phyloP scores from a whole-genome alignment of 352 stramenopile genomes.

The Ophiocytium majus region DNA sequence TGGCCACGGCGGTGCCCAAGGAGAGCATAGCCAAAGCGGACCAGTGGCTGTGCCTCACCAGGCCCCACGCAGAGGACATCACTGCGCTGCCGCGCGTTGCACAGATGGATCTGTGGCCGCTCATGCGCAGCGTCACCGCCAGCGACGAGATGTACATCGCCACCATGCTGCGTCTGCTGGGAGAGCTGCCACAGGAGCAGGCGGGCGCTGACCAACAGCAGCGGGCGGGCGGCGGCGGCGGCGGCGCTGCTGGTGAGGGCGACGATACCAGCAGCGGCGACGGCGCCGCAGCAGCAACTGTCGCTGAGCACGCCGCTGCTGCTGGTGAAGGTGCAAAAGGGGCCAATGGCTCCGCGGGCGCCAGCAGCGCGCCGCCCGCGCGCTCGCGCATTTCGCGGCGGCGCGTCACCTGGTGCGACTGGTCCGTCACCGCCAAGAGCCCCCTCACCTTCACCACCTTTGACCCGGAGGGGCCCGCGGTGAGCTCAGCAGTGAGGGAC shows the following conservation, averaged over 20 bases:
- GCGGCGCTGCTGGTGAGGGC: too few species aligned
- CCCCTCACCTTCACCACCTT: background rate
- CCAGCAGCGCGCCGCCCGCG: background rate
- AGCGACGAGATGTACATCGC: conserved; percentile 50
- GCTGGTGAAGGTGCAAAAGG: too few species aligned
- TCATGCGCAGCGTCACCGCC: conserved; percentile 31
- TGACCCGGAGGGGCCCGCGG: background rate
- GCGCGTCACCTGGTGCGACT: conserved; percentile 25
- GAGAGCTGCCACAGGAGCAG: background rate
- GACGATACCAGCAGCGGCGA: background rate
- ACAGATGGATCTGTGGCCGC: conserved; percentile 17
- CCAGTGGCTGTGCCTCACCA: conserved; percentile 31
- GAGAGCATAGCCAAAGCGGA: conserved; percentile 30
- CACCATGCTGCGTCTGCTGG: conserved; percentile 26
- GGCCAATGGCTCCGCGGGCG: background rate
- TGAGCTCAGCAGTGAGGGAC: background rate
- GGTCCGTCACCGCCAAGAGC: conserved; percentile 4
- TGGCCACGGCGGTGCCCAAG: background rate
- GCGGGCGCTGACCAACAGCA: background rate
- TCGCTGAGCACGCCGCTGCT: too few species aligned
- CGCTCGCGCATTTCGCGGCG: background rate
- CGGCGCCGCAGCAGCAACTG: too few species aligned
- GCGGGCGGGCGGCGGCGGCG: too few species aligned
- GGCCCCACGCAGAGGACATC: conserved; percentile 28
- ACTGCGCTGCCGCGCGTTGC: conserved; percentile 14